phyloP scores from a whole-genome alignment of 495 filamentous ascomycete species.

The Articulospora tetracladia region DNA sequence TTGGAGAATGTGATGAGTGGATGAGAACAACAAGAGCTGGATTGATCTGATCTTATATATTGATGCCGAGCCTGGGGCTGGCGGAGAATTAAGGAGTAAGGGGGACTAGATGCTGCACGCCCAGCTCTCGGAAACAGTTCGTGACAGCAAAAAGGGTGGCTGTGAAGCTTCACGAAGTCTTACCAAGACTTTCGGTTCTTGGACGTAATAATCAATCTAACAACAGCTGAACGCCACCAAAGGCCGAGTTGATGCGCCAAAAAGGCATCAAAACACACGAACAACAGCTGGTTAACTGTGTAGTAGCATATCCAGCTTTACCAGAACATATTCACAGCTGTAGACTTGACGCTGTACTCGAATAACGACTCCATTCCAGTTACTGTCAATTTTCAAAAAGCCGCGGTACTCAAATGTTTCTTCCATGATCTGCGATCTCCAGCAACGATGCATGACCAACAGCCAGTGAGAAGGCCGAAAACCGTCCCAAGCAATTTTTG shows the following conservation, averaged over 20 bases:
- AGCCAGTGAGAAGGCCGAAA: not conserved
- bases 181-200: not conserved
- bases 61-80: not conserved
- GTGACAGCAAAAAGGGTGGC: constrained; percentile 1
- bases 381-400: not conserved
- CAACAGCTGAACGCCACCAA: not conserved
- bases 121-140: not conserved
- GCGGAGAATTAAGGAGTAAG: not conserved
- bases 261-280: not conserved
- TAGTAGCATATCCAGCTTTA: no score
- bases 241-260: not conserved
- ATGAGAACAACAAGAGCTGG: not conserved
- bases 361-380: not conserved
- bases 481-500: not conserved
- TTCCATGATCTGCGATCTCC: not conserved
- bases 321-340: no score
- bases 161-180: constrained; percentile 7
- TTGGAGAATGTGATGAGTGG: constrained; percentile 2
- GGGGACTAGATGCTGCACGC: not conserved
- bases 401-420: not conserved
- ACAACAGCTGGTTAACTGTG: not conserved
- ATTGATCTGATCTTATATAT: not conserved
- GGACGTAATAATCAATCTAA: not conserved
- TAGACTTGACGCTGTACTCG: not conserved
- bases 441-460: not conserved